Evolutionary conservation across 129 eudicot genomes (phyloP).

Genomic region (Arctium lappa): DNA sequence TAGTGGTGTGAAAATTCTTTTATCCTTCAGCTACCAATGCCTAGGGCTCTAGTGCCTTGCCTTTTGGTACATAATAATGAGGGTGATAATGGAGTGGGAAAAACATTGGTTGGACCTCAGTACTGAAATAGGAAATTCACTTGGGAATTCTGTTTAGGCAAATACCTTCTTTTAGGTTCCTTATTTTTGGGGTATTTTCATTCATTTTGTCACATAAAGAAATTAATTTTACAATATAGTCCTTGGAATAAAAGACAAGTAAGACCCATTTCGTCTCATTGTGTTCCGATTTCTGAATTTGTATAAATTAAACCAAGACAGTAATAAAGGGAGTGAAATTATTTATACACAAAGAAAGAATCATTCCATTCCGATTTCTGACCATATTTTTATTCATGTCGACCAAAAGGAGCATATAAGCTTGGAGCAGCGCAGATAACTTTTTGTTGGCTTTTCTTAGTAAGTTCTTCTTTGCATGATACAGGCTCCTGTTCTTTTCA

Average conservation of each 20-base stretch:
- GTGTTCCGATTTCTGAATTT: not conserved
- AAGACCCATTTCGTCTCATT: not conserved
- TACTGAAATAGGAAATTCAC: not conserved
- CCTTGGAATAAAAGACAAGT: not conserved
- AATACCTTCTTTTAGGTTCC: not conserved
- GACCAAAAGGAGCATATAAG: not conserved
- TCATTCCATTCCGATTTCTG: not conserved
- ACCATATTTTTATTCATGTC: not conserved
- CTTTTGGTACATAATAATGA: not conserved
- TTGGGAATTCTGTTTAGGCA: not conserved
- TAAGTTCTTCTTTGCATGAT: slow-evolving; percentile 15
- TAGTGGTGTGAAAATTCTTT: not conserved
- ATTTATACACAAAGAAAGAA: not conserved
- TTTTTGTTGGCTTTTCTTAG: not conserved
- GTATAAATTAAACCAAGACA: not conserved
- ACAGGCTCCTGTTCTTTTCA: slow-evolving; percentile 87
- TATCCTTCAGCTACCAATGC: not conserved
- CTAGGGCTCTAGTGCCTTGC: not conserved
- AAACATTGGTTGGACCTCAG: not conserved
- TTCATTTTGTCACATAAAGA: not conserved
- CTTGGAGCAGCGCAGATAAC: not conserved
- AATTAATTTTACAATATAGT: not conserved
- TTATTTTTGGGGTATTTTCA: not conserved
- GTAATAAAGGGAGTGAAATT: not conserved
- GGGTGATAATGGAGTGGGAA: not conserved